Conservation (phyloP, 345 rosid genomes). For the Anacardium occidentale region DNA sequence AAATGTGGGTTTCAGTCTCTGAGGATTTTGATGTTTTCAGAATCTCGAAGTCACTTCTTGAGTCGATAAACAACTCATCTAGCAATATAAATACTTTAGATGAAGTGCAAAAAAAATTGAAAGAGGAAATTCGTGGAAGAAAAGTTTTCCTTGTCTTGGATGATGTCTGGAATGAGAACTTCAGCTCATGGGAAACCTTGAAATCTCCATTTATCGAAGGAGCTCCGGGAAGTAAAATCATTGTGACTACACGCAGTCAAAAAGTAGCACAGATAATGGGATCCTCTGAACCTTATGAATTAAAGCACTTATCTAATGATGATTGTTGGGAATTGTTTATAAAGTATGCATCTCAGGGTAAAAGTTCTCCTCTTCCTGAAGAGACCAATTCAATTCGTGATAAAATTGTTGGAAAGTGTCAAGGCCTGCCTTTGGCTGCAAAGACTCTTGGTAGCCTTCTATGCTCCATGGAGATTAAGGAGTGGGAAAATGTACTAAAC, state of each 20-base stretch:
- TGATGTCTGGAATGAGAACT: no score
- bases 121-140: not conserved
- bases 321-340: no score
- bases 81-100: not conserved
- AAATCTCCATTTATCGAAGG: not conserved
- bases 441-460: conserved; percentile 15
- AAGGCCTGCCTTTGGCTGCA: conserved; percentile 19
- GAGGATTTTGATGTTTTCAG: not conserved
- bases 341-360: no score
- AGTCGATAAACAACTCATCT: not conserved
- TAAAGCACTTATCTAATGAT: not conserved
- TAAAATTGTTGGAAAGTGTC: not conserved
- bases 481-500: conserved; percentile 19
- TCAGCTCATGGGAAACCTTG: no score
- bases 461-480: not conserved
- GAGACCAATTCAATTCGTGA: no score
- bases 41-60: not conserved
- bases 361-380: not conserved
- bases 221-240: not conserved
- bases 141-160: not conserved
- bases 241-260: not conserved
- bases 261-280: not conserved
- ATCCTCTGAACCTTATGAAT: not conserved
- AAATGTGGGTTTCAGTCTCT: no score
- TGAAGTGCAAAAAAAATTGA: not conserved